Evolutionary conservation across 1,139 yeast genomes (phyloP), one percentile per base, ranked within the genome.

Genomic region (Groenewaldozyma auringiensis): DNA sequence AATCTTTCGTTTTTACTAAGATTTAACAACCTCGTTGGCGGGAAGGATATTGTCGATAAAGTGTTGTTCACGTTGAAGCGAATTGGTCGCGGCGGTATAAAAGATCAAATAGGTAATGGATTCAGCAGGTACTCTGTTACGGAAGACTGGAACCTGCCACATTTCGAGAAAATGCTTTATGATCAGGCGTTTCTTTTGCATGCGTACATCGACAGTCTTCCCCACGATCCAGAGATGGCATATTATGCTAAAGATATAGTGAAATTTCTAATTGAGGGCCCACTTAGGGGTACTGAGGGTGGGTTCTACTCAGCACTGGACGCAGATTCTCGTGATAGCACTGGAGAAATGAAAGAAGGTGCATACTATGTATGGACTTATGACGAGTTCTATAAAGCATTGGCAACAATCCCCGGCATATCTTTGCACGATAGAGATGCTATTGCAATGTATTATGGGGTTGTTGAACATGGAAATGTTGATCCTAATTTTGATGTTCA

Each of bases 61-160:
- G 53, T 44, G 14, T 41, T 50, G n/a, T 50, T 46, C 39, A 61
- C 70, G 1, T 53, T 68, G 34, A 43, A 48, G 27, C 52, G 54
- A 35, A 62, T 68, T 35, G 63, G 63, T 27, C 46, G 50, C 14
- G 66, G 71, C 11, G 72, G 71, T 1, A 59, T 66, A 16, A 66
- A 64, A 44, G 72, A 68, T 50, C 68, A 63, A 45, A 46, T 68
- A 11, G 68, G 68, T 3, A 51, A 61, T 32, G 72, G 72, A 11
- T 64, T 66, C 46, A 54, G 65, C n/a, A 46, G 68, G 29, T 67
- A 66, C 50, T 64, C 70, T 0, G 65, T 65, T n/a, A 64, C 70
- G 4, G 62, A 59, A 4, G 71, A 68, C 47, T 68, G 71, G 71
- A 61, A 60, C 36, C 50, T 68, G 41, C 72, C 72, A 3, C 68